These are phyloP conservation scores for Lentinula lateritia DNA, from an alignment of 768 basidiomycete species.

Conservation along the genomic window DNA sequence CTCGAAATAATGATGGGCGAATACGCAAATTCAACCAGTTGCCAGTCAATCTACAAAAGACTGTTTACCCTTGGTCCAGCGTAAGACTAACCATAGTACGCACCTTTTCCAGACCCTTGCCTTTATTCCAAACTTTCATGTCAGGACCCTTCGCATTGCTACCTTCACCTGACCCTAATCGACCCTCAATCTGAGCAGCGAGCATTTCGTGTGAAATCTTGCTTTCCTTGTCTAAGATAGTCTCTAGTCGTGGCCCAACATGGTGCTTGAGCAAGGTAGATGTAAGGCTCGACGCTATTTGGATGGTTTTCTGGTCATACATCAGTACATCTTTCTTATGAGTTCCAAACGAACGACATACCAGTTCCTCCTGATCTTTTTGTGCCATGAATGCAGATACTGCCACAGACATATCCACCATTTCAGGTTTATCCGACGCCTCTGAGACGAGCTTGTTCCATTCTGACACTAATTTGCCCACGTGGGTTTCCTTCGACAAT, in stretches of 20 bases:
- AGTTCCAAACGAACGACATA: constrained; percentile 20
- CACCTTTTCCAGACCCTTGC: constrained; percentile 69
- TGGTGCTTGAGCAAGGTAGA: constrained; percentile 83
- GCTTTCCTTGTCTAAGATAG: constrained; percentile 86
- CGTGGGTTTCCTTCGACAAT: constrained; percentile 76
- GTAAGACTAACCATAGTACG: constrained; percentile 21
- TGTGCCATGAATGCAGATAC: constrained; percentile 76
- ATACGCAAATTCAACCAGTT: constrained; percentile 89
- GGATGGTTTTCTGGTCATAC: constrained; percentile 61
- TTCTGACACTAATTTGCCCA: constrained; percentile 82
- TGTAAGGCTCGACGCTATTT: constrained; percentile 71
- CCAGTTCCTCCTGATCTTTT: constrained; percentile 91
- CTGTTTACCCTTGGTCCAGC: background rate
- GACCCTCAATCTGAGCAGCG: constrained; percentile 78
- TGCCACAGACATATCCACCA: constrained; percentile 72
- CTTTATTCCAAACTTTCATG: constrained; percentile 88
- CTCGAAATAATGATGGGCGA: constrained; percentile 94
- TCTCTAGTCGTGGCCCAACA: constrained; percentile 83
- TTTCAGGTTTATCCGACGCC: constrained; percentile 57
- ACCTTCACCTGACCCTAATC: constrained; percentile 82
- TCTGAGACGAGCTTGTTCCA: constrained; percentile 68
- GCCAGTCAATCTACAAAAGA: constrained; percentile 71
- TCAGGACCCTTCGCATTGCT: constrained; percentile 78
- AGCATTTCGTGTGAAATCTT: constrained; percentile 88
- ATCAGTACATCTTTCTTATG: constrained; percentile 7